phyloP scores from a whole-genome alignment of 257 asterid species.

The Rhazya stricta region DNA sequence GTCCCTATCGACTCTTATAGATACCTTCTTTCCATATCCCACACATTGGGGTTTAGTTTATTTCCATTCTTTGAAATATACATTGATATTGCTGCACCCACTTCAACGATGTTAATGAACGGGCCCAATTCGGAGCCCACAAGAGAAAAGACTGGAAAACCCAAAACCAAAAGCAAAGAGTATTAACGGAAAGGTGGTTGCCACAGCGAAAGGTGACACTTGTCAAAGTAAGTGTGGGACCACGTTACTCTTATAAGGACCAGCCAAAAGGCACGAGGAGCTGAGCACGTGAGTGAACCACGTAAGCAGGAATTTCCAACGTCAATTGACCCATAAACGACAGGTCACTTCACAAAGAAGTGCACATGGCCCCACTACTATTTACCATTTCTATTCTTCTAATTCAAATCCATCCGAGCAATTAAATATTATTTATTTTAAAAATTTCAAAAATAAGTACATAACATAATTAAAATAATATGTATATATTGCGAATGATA shows the following conservation, averaged over 20 bases:
- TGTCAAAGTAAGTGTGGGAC: slow-evolving; percentile 19
- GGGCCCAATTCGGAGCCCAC: slow-evolving; percentile 15
- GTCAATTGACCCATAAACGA: slow-evolving; percentile 13
- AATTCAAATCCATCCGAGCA: too few relatives aligned
- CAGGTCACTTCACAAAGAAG: slow-evolving; percentile 22
- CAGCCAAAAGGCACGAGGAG: slow-evolving; percentile 19
- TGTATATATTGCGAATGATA: too few relatives aligned
- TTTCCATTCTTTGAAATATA: too few relatives aligned
- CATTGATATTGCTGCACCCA: too few relatives aligned
- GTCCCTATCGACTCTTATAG: too few relatives aligned
- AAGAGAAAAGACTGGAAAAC: not conserved
- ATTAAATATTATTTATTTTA: not conserved
- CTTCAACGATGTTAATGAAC: too few relatives aligned
- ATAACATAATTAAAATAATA: too few relatives aligned
- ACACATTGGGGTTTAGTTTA: too few relatives aligned
- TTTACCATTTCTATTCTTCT: not conserved
- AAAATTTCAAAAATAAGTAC: not conserved
- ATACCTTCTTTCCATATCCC: too few relatives aligned
- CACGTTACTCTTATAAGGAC: slow-evolving; percentile 24
- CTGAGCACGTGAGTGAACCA: slow-evolving; percentile 32
- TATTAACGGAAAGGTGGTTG: not conserved
- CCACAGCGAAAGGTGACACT: slow-evolving; percentile 1
- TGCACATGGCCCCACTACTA: slow-evolving; percentile 28
- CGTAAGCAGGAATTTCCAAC: slow-evolving; percentile 16
- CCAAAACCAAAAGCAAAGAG: not conserved